phyloP scores from a whole-genome alignment of 2,329 filamentous ascomycete species.

The Macroventuria anomochaeta region DNA sequence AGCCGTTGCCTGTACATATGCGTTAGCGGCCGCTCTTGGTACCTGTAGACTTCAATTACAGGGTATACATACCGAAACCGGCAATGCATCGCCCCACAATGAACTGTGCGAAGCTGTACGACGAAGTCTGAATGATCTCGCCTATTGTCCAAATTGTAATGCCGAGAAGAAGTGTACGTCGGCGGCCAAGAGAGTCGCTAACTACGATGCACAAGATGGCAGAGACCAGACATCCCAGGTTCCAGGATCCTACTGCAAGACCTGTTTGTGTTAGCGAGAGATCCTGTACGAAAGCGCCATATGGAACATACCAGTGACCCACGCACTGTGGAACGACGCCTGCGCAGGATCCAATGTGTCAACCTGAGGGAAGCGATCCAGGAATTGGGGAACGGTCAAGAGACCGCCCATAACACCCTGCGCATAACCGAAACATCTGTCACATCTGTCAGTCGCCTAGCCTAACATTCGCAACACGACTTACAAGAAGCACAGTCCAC shows the following conservation, averaged over 20 bases:
- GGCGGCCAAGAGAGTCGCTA: constrained; percentile 58
- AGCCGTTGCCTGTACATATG: constrained; percentile 53
- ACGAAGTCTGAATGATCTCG: constrained; percentile 56
- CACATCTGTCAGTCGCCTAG: constrained; percentile 15
- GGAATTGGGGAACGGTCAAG: constrained; percentile 70
- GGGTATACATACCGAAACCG: constrained; percentile 54
- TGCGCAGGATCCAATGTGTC: constrained; percentile 28
- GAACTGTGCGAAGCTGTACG: constrained; percentile 57
- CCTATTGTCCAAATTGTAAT: constrained; percentile 58
- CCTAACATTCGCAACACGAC: not conserved
- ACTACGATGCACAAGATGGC: constrained; percentile 58
- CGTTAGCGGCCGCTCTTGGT: not conserved
- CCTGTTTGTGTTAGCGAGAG: constrained; percentile 21
- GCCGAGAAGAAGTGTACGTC: constrained; percentile 57
- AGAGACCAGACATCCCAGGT: constrained; percentile 65
- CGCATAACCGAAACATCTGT: constrained; percentile 65
- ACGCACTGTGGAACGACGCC: constrained; percentile 29
- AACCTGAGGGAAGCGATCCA: constrained; percentile 44
- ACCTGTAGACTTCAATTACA: not conserved
- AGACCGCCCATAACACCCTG: constrained; percentile 72
- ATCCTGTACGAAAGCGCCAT: not conserved
- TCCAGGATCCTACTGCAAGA: constrained; percentile 40
- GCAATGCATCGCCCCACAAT: constrained; percentile 58
- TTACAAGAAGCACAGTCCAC: constrained; percentile 39
- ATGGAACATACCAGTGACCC: constrained; percentile 30